Evolutionary conservation across 345 rosid species (phyloP).

Genomic region (Eutrema japonicum): DNA sequence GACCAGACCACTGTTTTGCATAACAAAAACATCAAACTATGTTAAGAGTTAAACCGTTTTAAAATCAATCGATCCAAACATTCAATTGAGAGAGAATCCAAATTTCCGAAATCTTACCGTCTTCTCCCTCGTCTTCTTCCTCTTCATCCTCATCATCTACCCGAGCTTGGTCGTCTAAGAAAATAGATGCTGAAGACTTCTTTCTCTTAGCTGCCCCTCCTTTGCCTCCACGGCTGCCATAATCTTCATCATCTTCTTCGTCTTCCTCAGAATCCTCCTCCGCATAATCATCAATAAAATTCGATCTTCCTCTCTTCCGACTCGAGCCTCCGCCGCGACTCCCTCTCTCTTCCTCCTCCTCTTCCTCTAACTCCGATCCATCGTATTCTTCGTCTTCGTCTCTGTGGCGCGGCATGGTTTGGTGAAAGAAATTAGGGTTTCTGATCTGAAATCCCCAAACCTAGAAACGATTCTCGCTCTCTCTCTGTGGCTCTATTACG

Average conservation of each 20-base stretch:
- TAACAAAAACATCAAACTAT: background rate
- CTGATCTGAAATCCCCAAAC: slow-evolving; percentile 14
- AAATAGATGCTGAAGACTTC: slow-evolving; percentile 49
- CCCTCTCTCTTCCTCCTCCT: slow-evolving; percentile 51
- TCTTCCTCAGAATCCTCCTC: slow-evolving; percentile 87
- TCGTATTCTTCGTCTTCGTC: slow-evolving; percentile 61
- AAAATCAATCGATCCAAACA: background rate
- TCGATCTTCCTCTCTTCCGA: slow-evolving; percentile 79
- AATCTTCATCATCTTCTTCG: slow-evolving; percentile 68
- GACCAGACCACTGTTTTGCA: background rate
- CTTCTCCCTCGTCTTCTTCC: slow-evolving; percentile 84
- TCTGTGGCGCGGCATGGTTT: slow-evolving; percentile 53
- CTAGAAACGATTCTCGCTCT: background rate
- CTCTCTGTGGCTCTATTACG: background rate
- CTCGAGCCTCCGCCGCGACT: slow-evolving; percentile 42
- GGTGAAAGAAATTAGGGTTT: slow-evolving; percentile 8
- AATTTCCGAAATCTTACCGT: slow-evolving; percentile 53
- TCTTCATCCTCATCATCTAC: slow-evolving; percentile 90
- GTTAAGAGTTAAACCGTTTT: background rate
- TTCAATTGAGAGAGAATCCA: background rate
- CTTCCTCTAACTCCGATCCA: slow-evolving; percentile 49
- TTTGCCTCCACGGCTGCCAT: slow-evolving; percentile 51
- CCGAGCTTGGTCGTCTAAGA: slow-evolving; percentile 69
- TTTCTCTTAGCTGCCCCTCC: slow-evolving; percentile 48
- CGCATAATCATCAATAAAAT: slow-evolving; percentile 79